A percentile compares a stretch with the other conserved stretches of the same genome.
These are phyloP conservation scores for Penstemon newberryi DNA, from an alignment of 257 asterid genomes.

Conservation along the genomic window DNA sequence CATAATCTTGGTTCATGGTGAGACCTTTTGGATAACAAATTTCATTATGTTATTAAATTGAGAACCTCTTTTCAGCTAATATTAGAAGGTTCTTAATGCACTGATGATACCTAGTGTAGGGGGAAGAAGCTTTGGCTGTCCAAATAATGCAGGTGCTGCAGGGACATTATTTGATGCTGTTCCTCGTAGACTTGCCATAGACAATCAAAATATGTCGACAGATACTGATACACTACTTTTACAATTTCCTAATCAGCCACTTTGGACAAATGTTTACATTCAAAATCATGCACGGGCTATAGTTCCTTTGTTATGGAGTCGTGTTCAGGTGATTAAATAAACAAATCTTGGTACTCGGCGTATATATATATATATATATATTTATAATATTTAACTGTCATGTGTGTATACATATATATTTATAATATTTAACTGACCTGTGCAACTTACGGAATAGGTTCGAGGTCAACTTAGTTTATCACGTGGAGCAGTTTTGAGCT, in stretches of 20 bases:
- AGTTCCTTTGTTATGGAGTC: conserved; percentile 88
- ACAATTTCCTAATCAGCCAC: conserved; percentile 88
- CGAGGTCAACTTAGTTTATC: conserved; percentile 89
- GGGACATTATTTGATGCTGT: conserved; percentile 90
- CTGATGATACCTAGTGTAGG: conserved; percentile 36
- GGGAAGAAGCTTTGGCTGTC: conserved; percentile 90
- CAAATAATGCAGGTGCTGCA: conserved; percentile 83
- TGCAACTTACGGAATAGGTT: conserved; percentile 49
- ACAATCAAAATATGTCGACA: conserved; percentile 74
- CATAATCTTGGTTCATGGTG: conserved; percentile 68
- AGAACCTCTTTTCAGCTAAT: background rate
- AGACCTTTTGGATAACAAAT: conserved; percentile 28
- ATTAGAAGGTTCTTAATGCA: conserved; percentile 14
- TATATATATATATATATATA: background rate
- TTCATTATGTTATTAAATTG: conserved; percentile 19
- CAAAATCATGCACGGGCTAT: conserved; percentile 66
- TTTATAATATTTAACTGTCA: background rate
- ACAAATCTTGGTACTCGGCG: conserved; percentile 28
- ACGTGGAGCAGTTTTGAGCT: conserved; percentile 70
- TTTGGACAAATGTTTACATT: conserved; percentile 83
- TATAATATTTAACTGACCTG: conserved; percentile 22
- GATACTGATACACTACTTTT: conserved; percentile 75
- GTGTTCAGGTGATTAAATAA: conserved; percentile 69
- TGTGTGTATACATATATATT: background rate
- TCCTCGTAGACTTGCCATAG: conserved; percentile 77